These are phyloP conservation scores for Ochetophila trinervis DNA, from an alignment of 306 rosid species.

Conservation along the genomic window DNA sequence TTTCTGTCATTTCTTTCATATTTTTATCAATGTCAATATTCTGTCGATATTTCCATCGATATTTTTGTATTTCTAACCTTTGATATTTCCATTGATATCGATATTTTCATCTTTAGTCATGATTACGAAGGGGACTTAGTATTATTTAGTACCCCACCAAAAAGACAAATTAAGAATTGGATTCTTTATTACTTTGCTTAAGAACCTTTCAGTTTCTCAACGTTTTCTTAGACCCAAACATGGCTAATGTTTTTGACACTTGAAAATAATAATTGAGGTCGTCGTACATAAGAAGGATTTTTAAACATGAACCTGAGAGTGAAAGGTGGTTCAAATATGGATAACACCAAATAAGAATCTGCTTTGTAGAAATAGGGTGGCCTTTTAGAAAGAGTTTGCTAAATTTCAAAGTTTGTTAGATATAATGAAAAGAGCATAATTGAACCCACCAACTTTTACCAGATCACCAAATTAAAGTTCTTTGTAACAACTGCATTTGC, in stretches of 20 bases:
- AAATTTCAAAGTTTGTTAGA: conserved; percentile 29
- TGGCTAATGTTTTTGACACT: no score
- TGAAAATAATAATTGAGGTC: no score
- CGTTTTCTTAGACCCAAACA: no score
- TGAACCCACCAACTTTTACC: conserved; percentile 15
- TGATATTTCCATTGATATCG: no score
- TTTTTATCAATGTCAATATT: no score
- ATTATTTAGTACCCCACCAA: neutral
- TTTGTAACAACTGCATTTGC: conserved; percentile 32
- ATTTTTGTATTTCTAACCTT: no score
- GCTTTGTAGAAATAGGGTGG: conserved; percentile 15
- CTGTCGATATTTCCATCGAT: no score
- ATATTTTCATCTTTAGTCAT: no score
- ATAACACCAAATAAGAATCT: conserved; percentile 20
- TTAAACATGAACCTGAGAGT: neutral
- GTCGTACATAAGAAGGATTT: neutral
- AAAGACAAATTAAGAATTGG: no score
- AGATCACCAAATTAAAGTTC: conserved; percentile 15
- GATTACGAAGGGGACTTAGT: neutral
- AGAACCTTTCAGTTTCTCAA: no score
- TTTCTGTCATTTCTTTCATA: no score
- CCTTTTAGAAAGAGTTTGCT: conserved; percentile 20
- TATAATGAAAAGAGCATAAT: conserved; percentile 23
- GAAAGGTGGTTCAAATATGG: conserved; percentile 29
- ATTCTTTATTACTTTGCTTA: no score